Evolutionary conservation across 176 grass and related monocot genomes (phyloP), one percentile per base, ranked within the genome.

Genomic region (Triticum monococcum): DNA sequence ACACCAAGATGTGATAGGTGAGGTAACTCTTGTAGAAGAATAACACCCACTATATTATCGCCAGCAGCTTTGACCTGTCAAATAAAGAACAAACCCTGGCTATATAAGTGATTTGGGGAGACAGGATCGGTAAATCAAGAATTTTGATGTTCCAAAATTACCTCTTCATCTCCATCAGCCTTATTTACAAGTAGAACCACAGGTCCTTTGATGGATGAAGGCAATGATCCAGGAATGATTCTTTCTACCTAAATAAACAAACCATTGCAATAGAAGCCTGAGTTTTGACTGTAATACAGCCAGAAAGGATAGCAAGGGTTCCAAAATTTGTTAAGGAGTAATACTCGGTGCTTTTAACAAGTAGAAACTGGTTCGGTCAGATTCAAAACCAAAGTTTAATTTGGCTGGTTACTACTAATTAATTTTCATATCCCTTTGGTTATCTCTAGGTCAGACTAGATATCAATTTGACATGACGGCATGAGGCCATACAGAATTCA

Each of bases 1-100:
- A 98, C 96, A 94, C 96, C 96, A 83, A 98, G 93, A 95, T 98
- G 96, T 66, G 96, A 98, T 48, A 98, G 81, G 88, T 98, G 96
- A 88, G 96, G 96, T 72, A 98, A 83, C 63, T 98, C 93, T 62
- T 98, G 96, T 66, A 94, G 75, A 89, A 98, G 91, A 92, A 98
- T 88, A 77, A 98, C 86, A 8, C 96, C 96, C 52, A 89, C 79
- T 88, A 98, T 95, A 84, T 98, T 98, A 91, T 95, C 84, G 71
- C 96, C 93, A 66, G 96, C 93, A 79, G 93, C 88, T 91, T 95
- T 98, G 69, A 98, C 91, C 96, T 98, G 71, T 60, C 38, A 84
- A 75, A 83, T 4, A 37, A 63, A 17, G 38, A 80, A 66, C 6
- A 83, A 83, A 80, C 10, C 37, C 50, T 91, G 11, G 26, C 11